Evolutionary conservation across 108 stramenopile genomes (phyloP), one percentile per base, ranked within the genome.

Genomic region (Schizochytrium sp.): DNA sequence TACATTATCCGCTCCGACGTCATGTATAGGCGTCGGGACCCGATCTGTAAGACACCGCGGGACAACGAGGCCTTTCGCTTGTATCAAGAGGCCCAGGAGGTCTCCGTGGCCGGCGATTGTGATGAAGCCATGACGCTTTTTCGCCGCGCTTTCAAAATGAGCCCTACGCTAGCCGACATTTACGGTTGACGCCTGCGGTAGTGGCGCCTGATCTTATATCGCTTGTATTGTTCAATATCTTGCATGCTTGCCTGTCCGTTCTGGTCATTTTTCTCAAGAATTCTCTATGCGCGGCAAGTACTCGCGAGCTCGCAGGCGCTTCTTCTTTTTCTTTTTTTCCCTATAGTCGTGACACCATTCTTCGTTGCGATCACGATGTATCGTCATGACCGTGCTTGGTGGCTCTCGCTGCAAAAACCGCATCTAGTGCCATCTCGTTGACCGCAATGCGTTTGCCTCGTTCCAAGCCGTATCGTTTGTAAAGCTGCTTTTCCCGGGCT

Each of bases 1-100:
- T 88, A 88, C 57, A 91, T 91, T 2, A 89, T 91, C 12, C 87
- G 90, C 16, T 89, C 90, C 18, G 90, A 91, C 69, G 71, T 91
- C 6, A 91, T 91, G 58, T 91, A 59, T 44, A 14, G 25, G 28
- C 69, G 90, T 21, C 18, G 28, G 16, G 87, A 87, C 43, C 58
- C 90, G 6, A 58, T 91, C 34, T 91, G 90, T 69, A 60, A 91
- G 18, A 57, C 72, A 5, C 57, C 53, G 3, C 5, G 19, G 8
- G 90, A 91, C 44, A 19, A 41, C 44, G 76, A 89, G 51, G 90
- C 90, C 34, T 91, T 88, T 34, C 16, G 5, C n/a, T 1, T 91
- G 63, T 91, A 69, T 55, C 63, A 72, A 25, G 90, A 88, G 88
- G 90, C 87, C 5, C 87, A 91, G 47, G 58, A 76, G 23, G 59